phyloP scores from a whole-genome alignment of 148 eudicot genomes.

The Chenopodium berlandieri region DNA sequence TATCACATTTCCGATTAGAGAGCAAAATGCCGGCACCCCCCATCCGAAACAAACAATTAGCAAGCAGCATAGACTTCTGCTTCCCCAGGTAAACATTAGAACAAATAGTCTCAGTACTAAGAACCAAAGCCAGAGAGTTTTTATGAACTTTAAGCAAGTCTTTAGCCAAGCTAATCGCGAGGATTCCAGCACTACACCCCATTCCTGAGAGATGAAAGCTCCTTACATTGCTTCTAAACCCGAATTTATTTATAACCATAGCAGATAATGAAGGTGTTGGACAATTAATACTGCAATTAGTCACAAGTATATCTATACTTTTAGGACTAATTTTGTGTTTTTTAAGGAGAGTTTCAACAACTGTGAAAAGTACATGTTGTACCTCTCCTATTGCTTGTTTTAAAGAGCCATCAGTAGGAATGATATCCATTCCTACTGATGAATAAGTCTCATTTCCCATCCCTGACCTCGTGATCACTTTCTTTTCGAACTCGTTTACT shows the following conservation, averaged over 20 bases:
- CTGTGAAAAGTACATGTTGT: slow-evolving; percentile 30
- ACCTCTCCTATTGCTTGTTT: slow-evolving; percentile 31
- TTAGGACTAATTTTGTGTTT: slow-evolving; percentile 40
- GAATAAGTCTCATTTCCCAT: slow-evolving; percentile 32
- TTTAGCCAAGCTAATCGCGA: slow-evolving; percentile 35
- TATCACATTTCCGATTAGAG: slow-evolving; percentile 32
- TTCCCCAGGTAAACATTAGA: slow-evolving; percentile 35
- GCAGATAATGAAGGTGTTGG: slow-evolving; percentile 45
- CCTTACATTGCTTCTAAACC: slow-evolving; percentile 40
- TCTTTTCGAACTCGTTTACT: slow-evolving; percentile 31
- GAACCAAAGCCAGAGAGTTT: slow-evolving; percentile 37
- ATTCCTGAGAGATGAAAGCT: slow-evolving; percentile 47
- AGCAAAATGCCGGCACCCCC: slow-evolving; percentile 44
- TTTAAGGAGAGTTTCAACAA: slow-evolving; percentile 27
- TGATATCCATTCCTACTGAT: slow-evolving; percentile 19
- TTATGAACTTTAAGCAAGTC: slow-evolving; percentile 46
- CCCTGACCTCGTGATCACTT: slow-evolving; percentile 28
- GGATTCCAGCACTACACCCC: slow-evolving; percentile 50
- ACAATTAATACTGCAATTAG: slow-evolving; percentile 43
- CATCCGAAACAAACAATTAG: slow-evolving; percentile 47
- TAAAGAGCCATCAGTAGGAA: slow-evolving; percentile 33
- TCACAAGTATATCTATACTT: slow-evolving; percentile 38
- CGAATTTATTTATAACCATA: slow-evolving; percentile 38
- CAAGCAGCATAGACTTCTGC: slow-evolving; percentile 46
- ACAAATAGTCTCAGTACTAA: slow-evolving; percentile 41